These are phyloP conservation scores for Glycine tomentella DNA, from an alignment of 306 rosid genomes.

Conservation along the genomic window DNA sequence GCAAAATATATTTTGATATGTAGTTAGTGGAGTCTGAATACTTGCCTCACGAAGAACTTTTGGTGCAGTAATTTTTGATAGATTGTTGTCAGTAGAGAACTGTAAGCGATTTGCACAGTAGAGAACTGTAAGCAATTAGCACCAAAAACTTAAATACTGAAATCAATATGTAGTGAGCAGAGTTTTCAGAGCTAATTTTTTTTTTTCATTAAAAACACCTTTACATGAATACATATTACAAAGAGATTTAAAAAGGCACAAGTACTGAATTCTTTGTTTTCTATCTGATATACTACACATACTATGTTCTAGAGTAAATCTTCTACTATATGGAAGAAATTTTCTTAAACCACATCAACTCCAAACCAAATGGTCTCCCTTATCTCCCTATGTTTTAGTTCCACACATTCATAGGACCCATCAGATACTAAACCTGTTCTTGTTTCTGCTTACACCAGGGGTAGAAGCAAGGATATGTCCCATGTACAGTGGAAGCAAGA, in stretches of 20 bases:
- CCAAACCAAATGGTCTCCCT: not conserved
- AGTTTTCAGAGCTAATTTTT: conserved; percentile 1
- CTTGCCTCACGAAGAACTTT: not conserved
- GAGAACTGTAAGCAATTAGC: too few relatives aligned
- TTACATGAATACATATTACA: conserved; percentile 22
- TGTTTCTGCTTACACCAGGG: not conserved
- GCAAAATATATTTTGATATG: conserved; percentile 6
- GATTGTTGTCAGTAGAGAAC: conserved; percentile 21
- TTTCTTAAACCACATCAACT: not conserved
- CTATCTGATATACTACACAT: not conserved
- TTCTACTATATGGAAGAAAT: not conserved
- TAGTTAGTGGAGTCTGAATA: conserved; percentile 8
- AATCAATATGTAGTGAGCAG: conserved; percentile 15
- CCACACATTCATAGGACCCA: not conserved
- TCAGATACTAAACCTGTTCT: not conserved
- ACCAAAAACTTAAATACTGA: not conserved
- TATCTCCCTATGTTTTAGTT: not conserved
- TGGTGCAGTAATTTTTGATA: not conserved
- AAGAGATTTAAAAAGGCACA: not conserved
- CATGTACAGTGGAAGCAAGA: not conserved
- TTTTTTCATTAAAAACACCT: conserved; percentile 9
- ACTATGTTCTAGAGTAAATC: conserved; percentile 17
- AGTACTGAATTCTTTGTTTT: conserved; percentile 2
- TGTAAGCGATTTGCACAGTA: too few relatives aligned
- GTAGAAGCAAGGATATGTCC: conserved; percentile 25